Evolutionary conservation across 1,284 basidiomycete genomes (phyloP), one percentile per base, ranked within the genome.

Genomic region (Phaffia rhodozyma): DNA sequence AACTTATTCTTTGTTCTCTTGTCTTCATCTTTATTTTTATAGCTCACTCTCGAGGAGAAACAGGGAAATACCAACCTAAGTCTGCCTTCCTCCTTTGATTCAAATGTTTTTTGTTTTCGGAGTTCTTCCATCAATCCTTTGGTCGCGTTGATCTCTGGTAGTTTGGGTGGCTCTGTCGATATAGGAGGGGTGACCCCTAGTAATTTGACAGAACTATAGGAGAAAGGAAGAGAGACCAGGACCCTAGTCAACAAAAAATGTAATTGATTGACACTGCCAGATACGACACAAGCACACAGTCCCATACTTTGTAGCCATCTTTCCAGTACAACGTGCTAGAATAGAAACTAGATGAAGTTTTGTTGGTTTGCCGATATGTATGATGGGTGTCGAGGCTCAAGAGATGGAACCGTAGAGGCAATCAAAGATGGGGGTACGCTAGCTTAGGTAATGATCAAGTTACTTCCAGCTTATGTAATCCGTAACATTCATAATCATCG

Each of bases 61-160:
- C 27, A 51, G 50, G 51, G 34, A 55, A 21, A 27, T 27, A 77
- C 86, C 78, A 73, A 93, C 93, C 94, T 86, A 67, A 84, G 86
- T 75, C 86, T 84, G 43, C 89, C 82, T 75, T 97, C 93, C 64
- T 91, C 87, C 68, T 91, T 86, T 55, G 81, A 86, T 77, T 97
- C 94, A 75, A 97, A 96, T 18, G 86, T 87, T 66, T 88, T 86
- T 72, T 96, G 86, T 61, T 82, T 79, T 70, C 85, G 82, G 20
- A 99, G 82, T 75, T 98, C 94, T 62, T 89, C 85, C 86, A 91
- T 87, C 68, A 93, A 80, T 48, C 86, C 86, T 47, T 82, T 76
- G 0, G 92, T 96, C n/a, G 96, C 84, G 72, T 73, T 70, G 53
- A 75, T 84, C 83, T 79, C 88, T 82, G 77, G 87, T 82, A 73